Evolutionary conservation across 1,284 basidiomycete species (phyloP).

Genomic region (Spongispora temasekensis): DNA sequence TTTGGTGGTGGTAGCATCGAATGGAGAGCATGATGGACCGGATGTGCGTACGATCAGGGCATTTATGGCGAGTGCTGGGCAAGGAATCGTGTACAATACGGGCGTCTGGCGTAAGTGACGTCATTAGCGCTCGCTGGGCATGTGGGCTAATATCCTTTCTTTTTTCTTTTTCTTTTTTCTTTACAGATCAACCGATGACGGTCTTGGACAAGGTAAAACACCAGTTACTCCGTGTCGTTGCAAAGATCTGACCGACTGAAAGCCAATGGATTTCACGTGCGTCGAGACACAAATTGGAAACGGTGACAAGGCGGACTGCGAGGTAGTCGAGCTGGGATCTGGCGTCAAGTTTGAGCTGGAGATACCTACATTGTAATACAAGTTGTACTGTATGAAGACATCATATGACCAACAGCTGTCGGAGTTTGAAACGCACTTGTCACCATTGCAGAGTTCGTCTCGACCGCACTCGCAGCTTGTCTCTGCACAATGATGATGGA

Average conservation of each 20-base stretch:
- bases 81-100: slow-evolving; percentile 82
- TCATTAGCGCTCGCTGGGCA: neutral
- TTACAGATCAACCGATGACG: slow-evolving; percentile 81
- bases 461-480: slow-evolving; percentile 12
- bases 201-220: slow-evolving; percentile 71
- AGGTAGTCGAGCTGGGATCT: slow-evolving; percentile 62
- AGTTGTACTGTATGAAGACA: too few relatives aligned
- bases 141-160: too few relatives aligned
- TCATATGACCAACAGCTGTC: slow-evolving; percentile 7
- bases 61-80: slow-evolving; percentile 76
- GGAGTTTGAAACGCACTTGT: slow-evolving; percentile 26
- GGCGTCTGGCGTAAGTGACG: slow-evolving; percentile 83
- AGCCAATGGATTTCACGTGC: slow-evolving; percentile 80
- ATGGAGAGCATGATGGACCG: slow-evolving; percentile 73
- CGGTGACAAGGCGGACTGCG: slow-evolving; percentile 72
- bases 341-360: slow-evolving; percentile 39
- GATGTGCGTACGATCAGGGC: slow-evolving; percentile 74
- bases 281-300: slow-evolving; percentile 85
- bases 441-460: slow-evolving; percentile 8
- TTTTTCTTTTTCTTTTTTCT: slow-evolving; percentile 4
- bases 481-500: slow-evolving; percentile 48
- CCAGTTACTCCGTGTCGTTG: slow-evolving; percentile 12
- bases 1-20: slow-evolving; percentile 82
- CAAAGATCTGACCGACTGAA: slow-evolving; percentile 12
- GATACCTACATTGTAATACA: neutral